Percentiles rank a stretch among this genome's conserved stretches.
phyloP scores from a whole-genome alignment of 306 rosid species.

The Castanospermum australe region DNA sequence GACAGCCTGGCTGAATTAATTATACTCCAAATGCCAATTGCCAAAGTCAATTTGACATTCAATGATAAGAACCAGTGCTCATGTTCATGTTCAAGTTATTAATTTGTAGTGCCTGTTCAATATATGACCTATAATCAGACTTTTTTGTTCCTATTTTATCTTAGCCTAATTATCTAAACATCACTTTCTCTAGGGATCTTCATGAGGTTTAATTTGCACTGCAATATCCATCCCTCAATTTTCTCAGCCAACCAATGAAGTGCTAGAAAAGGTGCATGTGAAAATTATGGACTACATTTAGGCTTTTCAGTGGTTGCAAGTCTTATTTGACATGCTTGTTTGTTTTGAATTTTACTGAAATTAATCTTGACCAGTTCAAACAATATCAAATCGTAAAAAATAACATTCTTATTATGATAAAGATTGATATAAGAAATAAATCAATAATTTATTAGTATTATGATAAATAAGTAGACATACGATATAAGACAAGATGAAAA shows the following conservation, averaged over 20 bases:
- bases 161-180: neutral
- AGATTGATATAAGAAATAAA: too few species aligned
- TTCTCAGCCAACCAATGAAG: neutral
- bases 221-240: neutral
- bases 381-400: too few species aligned
- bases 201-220: neutral
- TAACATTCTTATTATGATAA: too few species aligned
- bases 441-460: too few species aligned
- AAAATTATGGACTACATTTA: neutral
- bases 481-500: too few species aligned
- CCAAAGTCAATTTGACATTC: neutral
- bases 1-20: neutral
- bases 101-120: neutral
- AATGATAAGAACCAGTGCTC: neutral
- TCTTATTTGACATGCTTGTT: too few species aligned
- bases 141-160: neutral
- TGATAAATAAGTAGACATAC: too few species aligned
- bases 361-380: too few species aligned
- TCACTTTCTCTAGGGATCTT: neutral
- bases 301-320: neutral
- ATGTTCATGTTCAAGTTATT: neutral
- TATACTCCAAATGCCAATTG: too few species aligned
- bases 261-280: neutral
- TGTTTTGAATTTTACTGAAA: neutral
- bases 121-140: neutral